These are phyloP conservation scores for Apiospora saccharicola DNA, from an alignment of 2,329 filamentous ascomycete species.

Conservation along the genomic window DNA sequence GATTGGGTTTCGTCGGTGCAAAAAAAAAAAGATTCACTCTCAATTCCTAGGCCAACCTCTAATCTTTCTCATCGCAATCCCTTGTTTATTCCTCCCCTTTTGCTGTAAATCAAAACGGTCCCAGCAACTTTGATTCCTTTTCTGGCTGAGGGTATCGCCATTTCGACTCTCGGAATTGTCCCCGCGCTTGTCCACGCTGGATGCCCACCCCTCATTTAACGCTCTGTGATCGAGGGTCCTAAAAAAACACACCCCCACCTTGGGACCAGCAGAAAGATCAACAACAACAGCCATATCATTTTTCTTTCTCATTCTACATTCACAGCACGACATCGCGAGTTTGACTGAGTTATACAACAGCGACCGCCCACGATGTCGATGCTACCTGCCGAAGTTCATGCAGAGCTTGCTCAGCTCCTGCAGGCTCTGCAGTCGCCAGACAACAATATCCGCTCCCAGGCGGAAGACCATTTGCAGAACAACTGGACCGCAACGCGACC, in stretches of 20 bases:
- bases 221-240: slow-evolving; percentile 19
- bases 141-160: background rate
- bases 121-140: slow-evolving; percentile 1
- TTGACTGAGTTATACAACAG: slow-evolving; percentile 14
- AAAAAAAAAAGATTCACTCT: slow-evolving; percentile 11
- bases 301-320: background rate
- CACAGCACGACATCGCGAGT: slow-evolving; percentile 21
- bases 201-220: slow-evolving; percentile 19
- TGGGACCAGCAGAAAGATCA: slow-evolving; percentile 10
- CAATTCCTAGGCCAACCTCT: slow-evolving; percentile 7
- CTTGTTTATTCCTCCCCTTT: background rate
- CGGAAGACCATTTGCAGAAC: slow-evolving; percentile 88
- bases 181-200: slow-evolving; percentile 15
- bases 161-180: slow-evolving; percentile 4
- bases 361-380: slow-evolving; percentile 72
- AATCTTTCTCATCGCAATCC: background rate
- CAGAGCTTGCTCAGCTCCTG: slow-evolving; percentile 85
- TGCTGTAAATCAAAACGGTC: background rate
- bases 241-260: slow-evolving; percentile 23
- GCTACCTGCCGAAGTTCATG: slow-evolving; percentile 82
- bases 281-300: slow-evolving; percentile 16
- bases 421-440: slow-evolving; percentile 89
- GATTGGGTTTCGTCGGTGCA: slow-evolving; percentile 2
- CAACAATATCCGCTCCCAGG: slow-evolving; percentile 83
- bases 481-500: slow-evolving; percentile 87